A percentile compares a stretch with the other conserved stretches of the same genome.
phyloP scores from a whole-genome alignment of 306 rosid species.

The Malus sylvestris region DNA sequence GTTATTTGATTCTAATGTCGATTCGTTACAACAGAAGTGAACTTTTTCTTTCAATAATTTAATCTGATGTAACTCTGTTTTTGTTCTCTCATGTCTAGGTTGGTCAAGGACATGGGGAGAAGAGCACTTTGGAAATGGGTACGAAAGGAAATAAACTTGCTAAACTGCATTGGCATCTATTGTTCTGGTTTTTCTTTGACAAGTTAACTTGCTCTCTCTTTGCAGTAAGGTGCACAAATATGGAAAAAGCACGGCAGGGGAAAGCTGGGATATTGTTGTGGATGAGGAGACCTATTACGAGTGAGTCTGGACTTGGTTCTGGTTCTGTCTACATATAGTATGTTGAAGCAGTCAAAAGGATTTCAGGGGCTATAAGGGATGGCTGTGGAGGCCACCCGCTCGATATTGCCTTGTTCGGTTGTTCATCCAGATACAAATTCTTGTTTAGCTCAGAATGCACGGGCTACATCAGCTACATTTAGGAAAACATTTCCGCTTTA shows the following conservation, averaged over 20 bases:
- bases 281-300: slow-evolving; percentile 93
- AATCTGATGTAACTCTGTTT: too few relatives aligned
- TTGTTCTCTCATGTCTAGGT: too few relatives aligned
- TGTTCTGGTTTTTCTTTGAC: not conserved
- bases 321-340: not conserved
- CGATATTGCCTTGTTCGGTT: slow-evolving; percentile 64
- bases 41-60: too few relatives aligned
- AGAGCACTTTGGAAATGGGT: slow-evolving; percentile 48
- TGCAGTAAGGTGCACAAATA: slow-evolving; percentile 93
- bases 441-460: slow-evolving; percentile 65
- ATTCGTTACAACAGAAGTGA: too few relatives aligned
- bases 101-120: too few relatives aligned
- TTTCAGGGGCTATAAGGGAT: not conserved
- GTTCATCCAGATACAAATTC: slow-evolving; percentile 39
- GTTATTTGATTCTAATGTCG: too few relatives aligned
- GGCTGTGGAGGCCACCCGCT: slow-evolving; percentile 38
- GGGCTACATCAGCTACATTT: slow-evolving; percentile 80
- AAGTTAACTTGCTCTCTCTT: slow-evolving; percentile 14
- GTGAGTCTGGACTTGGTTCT: slow-evolving; percentile 24
- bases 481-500: slow-evolving; percentile 91
- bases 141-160: slow-evolving; percentile 1
- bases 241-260: slow-evolving; percentile 91
- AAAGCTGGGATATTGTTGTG: slow-evolving; percentile 91
- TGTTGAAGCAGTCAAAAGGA: not conserved
- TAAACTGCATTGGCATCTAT: not conserved